phyloP scores from a whole-genome alignment of 305 asterid species.

The Fraxinus ornus region DNA sequence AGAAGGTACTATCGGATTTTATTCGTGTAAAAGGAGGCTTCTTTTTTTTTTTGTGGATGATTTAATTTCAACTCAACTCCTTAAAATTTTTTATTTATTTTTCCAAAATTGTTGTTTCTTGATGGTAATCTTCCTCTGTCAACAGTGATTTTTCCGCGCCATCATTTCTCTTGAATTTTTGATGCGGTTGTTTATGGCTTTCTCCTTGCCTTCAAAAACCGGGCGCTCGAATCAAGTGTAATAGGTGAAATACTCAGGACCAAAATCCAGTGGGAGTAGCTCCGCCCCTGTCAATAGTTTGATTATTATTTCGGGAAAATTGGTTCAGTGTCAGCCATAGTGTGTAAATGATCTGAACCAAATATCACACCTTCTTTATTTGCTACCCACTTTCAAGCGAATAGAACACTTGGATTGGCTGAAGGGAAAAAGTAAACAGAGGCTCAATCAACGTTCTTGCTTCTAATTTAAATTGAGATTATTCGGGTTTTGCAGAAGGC shows the following conservation, averaged over 20 bases:
- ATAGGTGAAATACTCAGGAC: too few relatives aligned
- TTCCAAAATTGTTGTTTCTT: not conserved
- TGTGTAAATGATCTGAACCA: not conserved
- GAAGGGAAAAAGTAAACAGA: not conserved
- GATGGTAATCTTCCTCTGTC: not conserved
- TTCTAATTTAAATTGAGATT: not conserved
- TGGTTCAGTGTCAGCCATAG: not conserved
- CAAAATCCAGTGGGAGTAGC: too few relatives aligned
- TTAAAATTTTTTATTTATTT: not conserved
- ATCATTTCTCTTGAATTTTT: not conserved
- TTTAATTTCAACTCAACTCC: not conserved
- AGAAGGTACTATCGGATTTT: too few relatives aligned
- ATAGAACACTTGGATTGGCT: not conserved
- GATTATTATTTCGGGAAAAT: not conserved
- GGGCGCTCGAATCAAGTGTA: too few relatives aligned
- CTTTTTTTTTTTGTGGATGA: not conserved
- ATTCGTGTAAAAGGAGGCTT: too few relatives aligned
- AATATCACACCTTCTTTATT: not conserved
- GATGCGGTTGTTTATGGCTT: not conserved
- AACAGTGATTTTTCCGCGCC: not conserved
- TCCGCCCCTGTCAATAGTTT: not conserved
- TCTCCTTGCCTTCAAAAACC: not conserved
- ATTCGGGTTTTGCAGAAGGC: not conserved
- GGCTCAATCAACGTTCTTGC: not conserved
- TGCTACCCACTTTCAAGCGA: not conserved